Conservation (phyloP, 495 filamentous ascomycete species). For the Bathelium albidoporum region DNA sequence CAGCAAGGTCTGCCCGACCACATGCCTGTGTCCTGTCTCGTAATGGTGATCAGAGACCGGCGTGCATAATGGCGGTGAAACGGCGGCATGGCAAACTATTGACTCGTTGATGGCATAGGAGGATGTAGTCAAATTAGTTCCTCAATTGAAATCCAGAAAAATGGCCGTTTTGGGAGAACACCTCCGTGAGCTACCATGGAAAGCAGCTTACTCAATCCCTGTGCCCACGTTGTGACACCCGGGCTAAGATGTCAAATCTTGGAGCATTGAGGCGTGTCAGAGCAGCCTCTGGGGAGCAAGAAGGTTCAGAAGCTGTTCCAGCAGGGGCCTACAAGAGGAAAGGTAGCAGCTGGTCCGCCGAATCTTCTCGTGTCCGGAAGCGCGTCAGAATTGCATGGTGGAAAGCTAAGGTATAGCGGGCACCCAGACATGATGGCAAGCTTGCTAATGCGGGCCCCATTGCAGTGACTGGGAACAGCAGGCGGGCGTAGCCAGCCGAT, state of each 20-base stretch:
- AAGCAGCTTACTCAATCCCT: neutral
- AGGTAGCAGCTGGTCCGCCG: neutral
- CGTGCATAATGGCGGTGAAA: constrained; percentile 6
- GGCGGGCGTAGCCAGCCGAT: neutral
- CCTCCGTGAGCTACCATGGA: neutral
- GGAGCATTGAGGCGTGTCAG: neutral
- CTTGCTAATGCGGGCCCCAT: neutral
- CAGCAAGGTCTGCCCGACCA: neutral
- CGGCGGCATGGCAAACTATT: neutral
- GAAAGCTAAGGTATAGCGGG: neutral
- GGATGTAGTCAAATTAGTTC: neutral
- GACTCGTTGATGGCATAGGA: neutral
- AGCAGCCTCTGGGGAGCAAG: neutral
- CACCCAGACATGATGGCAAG: neutral
- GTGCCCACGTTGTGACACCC: neutral
- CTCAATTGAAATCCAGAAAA: neutral
- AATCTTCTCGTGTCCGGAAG: neutral
- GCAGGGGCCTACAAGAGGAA: neutral
- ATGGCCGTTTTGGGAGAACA: neutral
- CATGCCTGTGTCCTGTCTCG: neutral
- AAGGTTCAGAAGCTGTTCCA: constrained; percentile 4
- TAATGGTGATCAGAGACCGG: neutral
- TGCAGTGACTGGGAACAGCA: neutral
- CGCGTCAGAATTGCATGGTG: constrained; percentile 2
- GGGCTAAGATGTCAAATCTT: constrained; percentile 3